Percentiles rank a stretch among this genome's conserved stretches.
These are phyloP conservation scores for Gnaphalium uliginosum DNA, from an alignment of 129 eudicot genomes.

Conservation along the genomic window DNA sequence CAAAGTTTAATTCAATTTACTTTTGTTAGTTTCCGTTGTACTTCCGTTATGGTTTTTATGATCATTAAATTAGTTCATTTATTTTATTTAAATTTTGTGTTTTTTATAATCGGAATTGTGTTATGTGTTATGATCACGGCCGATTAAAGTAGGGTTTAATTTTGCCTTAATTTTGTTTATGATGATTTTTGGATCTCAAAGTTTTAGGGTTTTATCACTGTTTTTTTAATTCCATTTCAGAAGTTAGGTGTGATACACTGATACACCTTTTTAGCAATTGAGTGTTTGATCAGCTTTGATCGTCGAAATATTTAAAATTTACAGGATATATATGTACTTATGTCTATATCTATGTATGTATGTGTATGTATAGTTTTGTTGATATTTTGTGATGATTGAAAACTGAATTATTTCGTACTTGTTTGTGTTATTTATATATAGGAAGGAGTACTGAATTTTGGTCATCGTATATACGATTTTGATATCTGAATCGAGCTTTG, in stretches of 20 bases:
- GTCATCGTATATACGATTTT: neutral
- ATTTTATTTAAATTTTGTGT: neutral
- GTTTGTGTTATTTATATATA: conserved; percentile 30
- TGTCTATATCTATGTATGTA: neutral
- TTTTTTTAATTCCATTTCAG: neutral
- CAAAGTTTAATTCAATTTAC: neutral
- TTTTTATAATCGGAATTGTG: conserved; percentile 1
- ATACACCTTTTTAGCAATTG: neutral
- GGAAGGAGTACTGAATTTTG: conserved; percentile 26
- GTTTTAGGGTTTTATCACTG: conserved; percentile 10
- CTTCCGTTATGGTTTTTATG: neutral
- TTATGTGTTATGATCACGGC: conserved; percentile 18
- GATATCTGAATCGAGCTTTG: conserved; percentile 3
- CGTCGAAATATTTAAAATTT: neutral
- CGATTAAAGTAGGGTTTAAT: conserved; percentile 13
- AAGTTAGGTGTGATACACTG: conserved; percentile 18
- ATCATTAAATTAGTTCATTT: neutral
- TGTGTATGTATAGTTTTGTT: neutral
- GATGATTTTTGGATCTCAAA: conserved; percentile 30
- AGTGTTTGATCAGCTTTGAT: conserved; percentile 15
- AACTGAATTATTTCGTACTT: neutral
- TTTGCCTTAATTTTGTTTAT: neutral
- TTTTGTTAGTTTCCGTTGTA: neutral
- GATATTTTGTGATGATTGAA: neutral
- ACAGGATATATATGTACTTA: neutral